A percentile compares a stretch with the other conserved stretches of the same genome.
Evolutionary conservation across 495 filamentous ascomycete species (phyloP).

Genomic region (Letharia lupina): DNA sequence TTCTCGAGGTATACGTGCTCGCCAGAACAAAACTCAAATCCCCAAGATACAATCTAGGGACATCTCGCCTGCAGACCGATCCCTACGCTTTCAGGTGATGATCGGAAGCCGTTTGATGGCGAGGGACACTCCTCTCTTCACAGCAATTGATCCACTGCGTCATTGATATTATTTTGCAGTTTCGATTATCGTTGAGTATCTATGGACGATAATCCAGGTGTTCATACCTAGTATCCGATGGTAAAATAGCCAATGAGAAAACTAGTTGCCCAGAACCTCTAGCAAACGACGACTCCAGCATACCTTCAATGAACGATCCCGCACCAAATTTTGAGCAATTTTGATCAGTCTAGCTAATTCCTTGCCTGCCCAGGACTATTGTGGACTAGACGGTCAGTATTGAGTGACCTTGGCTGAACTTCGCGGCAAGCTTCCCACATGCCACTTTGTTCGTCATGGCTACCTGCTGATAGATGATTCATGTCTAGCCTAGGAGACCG

Average conservation of each 20-base stretch:
- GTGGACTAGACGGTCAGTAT: neutral
- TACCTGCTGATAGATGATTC: no score
- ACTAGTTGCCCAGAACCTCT: no score
- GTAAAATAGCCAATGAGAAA: no score
- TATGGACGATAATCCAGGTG: neutral
- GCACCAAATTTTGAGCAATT: no score
- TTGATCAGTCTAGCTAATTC: no score
- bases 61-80: conserved; percentile 45
- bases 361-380: no score
- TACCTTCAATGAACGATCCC: no score
- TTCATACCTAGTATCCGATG: neutral
- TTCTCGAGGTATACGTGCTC: conserved; percentile 18
- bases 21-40: conserved; percentile 10
- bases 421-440: no score
- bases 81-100: conserved; percentile 26
- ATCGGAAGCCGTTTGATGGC: conserved; percentile 42
- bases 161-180: neutral
- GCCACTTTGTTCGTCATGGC: no score
- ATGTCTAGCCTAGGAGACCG: no score
- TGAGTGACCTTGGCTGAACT: no score
- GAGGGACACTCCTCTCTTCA: conserved; percentile 36
- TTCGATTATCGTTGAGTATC: neutral
- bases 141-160: neutral
- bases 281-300: neutral
- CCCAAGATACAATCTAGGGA: neutral